These are phyloP conservation scores for Oryza brachyantha DNA, from an alignment of 176 grass and related monocot genomes.

Conservation along the genomic window DNA sequence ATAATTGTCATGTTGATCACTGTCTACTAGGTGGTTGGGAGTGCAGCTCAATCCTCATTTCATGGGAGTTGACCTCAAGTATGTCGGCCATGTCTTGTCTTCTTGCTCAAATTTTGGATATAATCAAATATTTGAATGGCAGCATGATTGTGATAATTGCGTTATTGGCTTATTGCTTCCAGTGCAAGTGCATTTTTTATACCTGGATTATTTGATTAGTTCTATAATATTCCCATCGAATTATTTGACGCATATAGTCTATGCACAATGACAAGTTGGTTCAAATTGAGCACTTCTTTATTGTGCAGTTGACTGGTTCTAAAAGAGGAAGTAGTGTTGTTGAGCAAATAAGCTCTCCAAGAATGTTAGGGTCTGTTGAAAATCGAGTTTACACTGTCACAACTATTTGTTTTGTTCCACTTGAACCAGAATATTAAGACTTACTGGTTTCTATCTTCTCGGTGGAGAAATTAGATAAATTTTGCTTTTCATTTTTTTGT, in stretches of 20 bases:
- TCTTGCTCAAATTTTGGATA: not conserved
- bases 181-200: not conserved
- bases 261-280: not conserved
- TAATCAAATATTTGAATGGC: not conserved
- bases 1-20: conserved; percentile 5
- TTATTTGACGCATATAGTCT: not conserved
- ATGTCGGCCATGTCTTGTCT: conserved; percentile 34
- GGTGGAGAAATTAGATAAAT: not conserved
- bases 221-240: not conserved
- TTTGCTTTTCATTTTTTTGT: not conserved
- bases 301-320: not conserved
- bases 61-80: conserved; percentile 98
- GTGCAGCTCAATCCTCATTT: conserved; percentile 99
- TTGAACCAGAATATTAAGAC: not conserved
- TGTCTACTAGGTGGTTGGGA: conserved; percentile 84
- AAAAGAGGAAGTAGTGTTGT: not conserved
- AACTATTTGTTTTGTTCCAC: not conserved
- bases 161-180: not conserved
- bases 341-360: not conserved
- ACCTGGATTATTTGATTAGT: not conserved
- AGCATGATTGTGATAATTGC: conserved; percentile 9
- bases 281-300: conserved; percentile 1
- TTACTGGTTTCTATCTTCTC: not conserved
- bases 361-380: conserved; percentile 11
- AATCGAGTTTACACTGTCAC: not conserved